These are phyloP conservation scores for Candida vartiovaarae DNA, from an alignment of 805 yeast species.

Conservation along the genomic window DNA sequence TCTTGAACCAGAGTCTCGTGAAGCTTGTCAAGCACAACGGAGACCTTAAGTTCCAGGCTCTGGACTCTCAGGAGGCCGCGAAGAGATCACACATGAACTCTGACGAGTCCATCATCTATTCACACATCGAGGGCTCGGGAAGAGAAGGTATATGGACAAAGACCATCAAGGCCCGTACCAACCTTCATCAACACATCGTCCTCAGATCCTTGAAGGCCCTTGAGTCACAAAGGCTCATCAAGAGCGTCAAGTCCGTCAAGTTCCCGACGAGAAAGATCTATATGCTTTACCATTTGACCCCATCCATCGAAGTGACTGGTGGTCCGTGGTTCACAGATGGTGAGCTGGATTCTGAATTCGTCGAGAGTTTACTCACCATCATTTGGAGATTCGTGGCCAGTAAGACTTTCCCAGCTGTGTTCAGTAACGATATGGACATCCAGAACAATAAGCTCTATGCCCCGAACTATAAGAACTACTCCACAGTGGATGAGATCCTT, in stretches of 20 bases:
- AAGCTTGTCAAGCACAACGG: slow-evolving; percentile 64
- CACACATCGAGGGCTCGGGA: slow-evolving; percentile 86
- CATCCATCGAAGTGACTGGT: slow-evolving; percentile 93
- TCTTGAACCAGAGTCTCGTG: slow-evolving; percentile 51
- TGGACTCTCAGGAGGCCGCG: slow-evolving; percentile 63
- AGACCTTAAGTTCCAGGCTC: slow-evolving; percentile 68
- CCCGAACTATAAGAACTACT: slow-evolving; percentile 54
- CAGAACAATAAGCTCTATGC: slow-evolving; percentile 37
- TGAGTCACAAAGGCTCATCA: slow-evolving; percentile 77
- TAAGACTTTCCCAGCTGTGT: slow-evolving; percentile 69
- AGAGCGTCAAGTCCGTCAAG: slow-evolving; percentile 84
- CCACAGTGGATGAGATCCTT: slow-evolving; percentile 66
- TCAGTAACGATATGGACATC: slow-evolving; percentile 28
- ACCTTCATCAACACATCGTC: slow-evolving; percentile 88
- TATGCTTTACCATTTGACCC: slow-evolving; percentile 90
- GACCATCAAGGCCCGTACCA: slow-evolving; percentile 81
- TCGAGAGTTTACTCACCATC: slow-evolving; percentile 73
- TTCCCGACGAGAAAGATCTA: slow-evolving; percentile 92
- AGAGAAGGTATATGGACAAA: slow-evolving; percentile 97
- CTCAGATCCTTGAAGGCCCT: slow-evolving; percentile 71
- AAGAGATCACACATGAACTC: slow-evolving; percentile 71
- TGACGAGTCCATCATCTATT: slow-evolving; percentile 88
- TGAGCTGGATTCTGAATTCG: slow-evolving; percentile 90
- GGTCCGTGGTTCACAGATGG: slow-evolving; percentile 99
- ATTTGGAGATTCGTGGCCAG: slow-evolving; percentile 83